Evolutionary conservation across 78 protist species (phyloP).

Genomic region (Dictyostelium brefeldianum): DNA sequence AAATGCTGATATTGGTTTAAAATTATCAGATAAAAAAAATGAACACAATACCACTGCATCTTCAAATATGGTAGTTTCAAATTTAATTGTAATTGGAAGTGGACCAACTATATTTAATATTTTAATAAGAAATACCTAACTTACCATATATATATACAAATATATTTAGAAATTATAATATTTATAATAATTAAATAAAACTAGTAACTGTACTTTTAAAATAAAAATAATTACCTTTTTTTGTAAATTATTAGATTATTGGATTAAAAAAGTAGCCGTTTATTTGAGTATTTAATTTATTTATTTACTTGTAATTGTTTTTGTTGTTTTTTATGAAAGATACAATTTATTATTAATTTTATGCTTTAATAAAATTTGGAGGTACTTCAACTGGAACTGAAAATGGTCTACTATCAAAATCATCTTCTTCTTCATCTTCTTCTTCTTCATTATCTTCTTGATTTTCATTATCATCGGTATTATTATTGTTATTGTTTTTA

Average conservation of each 20-base stretch:
- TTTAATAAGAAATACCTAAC: too few species aligned
- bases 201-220: too few species aligned
- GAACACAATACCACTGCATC: not conserved
- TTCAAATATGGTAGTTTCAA: not conserved
- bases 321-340: not conserved
- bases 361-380: not conserved
- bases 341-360: not conserved
- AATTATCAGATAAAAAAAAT: not conserved
- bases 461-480: not conserved
- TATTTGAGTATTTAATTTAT: too few species aligned
- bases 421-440: not conserved
- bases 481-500: not conserved
- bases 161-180: not conserved
- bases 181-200: too few species aligned
- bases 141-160: not conserved
- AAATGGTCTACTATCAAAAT: constrained; percentile 1
- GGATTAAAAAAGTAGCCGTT: too few species aligned
- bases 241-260: too few species aligned
- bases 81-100: too few species aligned
- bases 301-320: not conserved
- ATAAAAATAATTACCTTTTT: too few species aligned
- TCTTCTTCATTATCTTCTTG: not conserved
- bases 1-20: not conserved
- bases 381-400: constrained; percentile 15
- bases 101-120: not conserved